Evolutionary conservation across 2,329 filamentous ascomycete species (phyloP).

Genomic region (Penicillium sp.): DNA sequence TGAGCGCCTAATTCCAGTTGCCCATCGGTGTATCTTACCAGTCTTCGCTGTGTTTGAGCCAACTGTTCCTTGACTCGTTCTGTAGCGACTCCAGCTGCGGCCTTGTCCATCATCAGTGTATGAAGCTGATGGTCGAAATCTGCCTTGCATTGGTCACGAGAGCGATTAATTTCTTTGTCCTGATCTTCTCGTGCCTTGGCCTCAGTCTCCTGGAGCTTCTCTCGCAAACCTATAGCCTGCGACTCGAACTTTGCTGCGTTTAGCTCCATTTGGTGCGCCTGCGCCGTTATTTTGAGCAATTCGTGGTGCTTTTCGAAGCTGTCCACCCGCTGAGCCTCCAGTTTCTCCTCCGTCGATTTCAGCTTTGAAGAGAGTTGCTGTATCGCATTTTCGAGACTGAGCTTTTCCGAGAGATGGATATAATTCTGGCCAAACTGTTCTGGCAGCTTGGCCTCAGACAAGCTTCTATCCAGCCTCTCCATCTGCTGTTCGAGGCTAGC

Average conservation of each 20-base stretch:
- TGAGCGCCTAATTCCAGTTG: constrained; percentile 21
- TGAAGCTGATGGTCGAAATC: constrained; percentile 38
- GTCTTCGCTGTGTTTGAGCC: constrained; percentile 21
- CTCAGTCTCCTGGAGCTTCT: constrained; percentile 30
- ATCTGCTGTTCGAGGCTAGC: constrained; percentile 37
- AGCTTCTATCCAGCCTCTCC: constrained; percentile 21
- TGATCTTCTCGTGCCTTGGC: constrained; percentile 36
- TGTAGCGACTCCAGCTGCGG: constrained; percentile 24
- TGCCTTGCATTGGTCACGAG: constrained; percentile 33
- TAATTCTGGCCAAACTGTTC: constrained; percentile 33
- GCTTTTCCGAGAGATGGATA: constrained; percentile 27
- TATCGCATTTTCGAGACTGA: constrained; percentile 32
- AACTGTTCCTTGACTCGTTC: constrained; percentile 29
- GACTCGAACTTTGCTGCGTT: constrained; percentile 24
- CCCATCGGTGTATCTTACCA: constrained; percentile 28
- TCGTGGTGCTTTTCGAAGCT: constrained; percentile 24
- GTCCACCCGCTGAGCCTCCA: constrained; percentile 28
- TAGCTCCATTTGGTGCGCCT: constrained; percentile 24
- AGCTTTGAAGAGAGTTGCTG: constrained; percentile 28
- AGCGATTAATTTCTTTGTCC: constrained; percentile 35
- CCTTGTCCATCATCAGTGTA: constrained; percentile 33
- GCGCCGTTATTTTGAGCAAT: constrained; percentile 26
- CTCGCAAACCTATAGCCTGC: constrained; percentile 28
- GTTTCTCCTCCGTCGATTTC: constrained; percentile 19
- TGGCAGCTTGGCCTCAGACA: constrained; percentile 27